A percentile compares a stretch with the other conserved stretches of the same genome.
phyloP scores from a whole-genome alignment of 2,329 filamentous ascomycete genomes.

The Alternaria postmessia region DNA sequence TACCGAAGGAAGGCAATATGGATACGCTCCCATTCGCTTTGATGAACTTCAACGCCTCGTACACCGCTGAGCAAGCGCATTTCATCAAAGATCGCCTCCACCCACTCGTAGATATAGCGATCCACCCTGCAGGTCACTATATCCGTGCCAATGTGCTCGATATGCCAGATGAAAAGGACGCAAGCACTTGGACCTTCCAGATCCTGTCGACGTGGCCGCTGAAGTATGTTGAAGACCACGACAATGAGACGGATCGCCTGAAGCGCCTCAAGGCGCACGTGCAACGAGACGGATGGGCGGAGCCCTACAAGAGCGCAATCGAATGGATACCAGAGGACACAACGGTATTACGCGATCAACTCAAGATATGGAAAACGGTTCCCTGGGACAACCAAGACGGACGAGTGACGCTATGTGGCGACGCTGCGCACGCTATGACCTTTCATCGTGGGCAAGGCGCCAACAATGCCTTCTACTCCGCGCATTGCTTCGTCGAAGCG shows the following conservation, averaged over 20 bases:
- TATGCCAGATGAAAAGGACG: constrained; percentile 41
- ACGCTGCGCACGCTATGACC: constrained; percentile 54
- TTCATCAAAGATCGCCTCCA: constrained; percentile 39
- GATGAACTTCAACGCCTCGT: constrained; percentile 43
- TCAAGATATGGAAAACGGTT: constrained; percentile 48
- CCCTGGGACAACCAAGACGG: constrained; percentile 47
- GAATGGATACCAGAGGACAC: constrained; percentile 46
- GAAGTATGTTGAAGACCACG: constrained; percentile 38
- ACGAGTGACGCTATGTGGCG: constrained; percentile 48
- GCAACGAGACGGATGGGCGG: constrained; percentile 38
- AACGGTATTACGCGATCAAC: constrained; percentile 37
- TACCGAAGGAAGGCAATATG: constrained; percentile 28
- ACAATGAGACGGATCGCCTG: constrained; percentile 34
- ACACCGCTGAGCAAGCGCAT: constrained; percentile 32
- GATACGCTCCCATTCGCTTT: constrained; percentile 39
- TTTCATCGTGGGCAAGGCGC: constrained; percentile 51
- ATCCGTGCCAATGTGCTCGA: constrained; percentile 44
- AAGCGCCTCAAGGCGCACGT: constrained; percentile 39
- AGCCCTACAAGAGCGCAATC: constrained; percentile 46
- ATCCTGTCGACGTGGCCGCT: constrained; percentile 43
- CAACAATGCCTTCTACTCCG: constrained; percentile 50
- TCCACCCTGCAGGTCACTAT: constrained; percentile 43
- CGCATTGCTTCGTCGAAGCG: constrained; percentile 37
- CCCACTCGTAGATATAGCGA: constrained; percentile 43
- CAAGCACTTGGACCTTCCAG: constrained; percentile 48